Evolutionary conservation across 2,329 filamentous ascomycete species (phyloP), one percentile per base, ranked within the genome.

Genomic region (Penicillium sp.): DNA sequence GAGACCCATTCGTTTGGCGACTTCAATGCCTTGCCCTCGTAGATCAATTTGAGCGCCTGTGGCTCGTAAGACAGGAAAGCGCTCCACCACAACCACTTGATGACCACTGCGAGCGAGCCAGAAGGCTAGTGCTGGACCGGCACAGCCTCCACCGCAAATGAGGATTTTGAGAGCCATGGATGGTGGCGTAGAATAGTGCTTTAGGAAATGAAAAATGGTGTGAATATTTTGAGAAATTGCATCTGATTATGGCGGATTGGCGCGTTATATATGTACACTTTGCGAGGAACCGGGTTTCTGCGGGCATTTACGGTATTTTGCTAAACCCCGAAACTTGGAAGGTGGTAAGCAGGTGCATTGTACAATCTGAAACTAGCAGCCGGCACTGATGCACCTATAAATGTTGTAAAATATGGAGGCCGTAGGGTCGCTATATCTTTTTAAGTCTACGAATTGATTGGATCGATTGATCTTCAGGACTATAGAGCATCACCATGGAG

Each of bases 21-120:
- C 77, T 19, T 81, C 74, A 45, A 85, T 76, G 0, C 79, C 83
- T 22, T 78, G 76, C 13, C 76, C 80, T 3, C 81, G 78, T 2
- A 87, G 71, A 63, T 87, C 84, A 27, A 87, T 68, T 49, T 84
- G 82, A 3, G 80, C 78, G 0, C 84, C 84, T 0, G 74, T 73
- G 1, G 74, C 69, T 2, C 83, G 78, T 0, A 84, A 66, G 1
- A 44, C 48, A 3, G 75, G 66, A 33, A 61, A 74, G 1, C 79
- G 74, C 60, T 82, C 79, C 35, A 81, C 62, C 31, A 81, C 57
- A 1, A 76, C 77, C 39, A 78, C 67, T 31, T 64, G 55, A 56
- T 74, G 71, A 4, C 72, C 69, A 10, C 65, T 55, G 22, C 68
- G 69, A 5, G 79, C 70, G 8, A 85, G 78, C 71, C 78, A 81